A percentile compares a stretch with the other conserved stretches of the same genome.
Evolutionary conservation across 1,284 basidiomycete genomes (phyloP).

Genomic region (Boletus sp.): DNA sequence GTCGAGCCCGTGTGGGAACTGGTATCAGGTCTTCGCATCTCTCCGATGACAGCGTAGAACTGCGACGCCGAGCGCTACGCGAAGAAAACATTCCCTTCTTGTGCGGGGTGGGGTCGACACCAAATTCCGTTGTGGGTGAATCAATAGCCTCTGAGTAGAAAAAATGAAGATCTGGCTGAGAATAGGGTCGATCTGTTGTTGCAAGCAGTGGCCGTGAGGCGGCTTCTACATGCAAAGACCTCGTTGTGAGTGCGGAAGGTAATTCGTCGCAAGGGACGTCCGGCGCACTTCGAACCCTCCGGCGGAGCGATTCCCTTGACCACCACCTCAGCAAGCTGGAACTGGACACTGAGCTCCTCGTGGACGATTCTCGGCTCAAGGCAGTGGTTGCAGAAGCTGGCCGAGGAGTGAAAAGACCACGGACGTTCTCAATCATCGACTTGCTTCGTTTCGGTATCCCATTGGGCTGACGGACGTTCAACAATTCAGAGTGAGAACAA

Average conservation of each 20-base stretch:
- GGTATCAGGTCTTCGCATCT: conserved; percentile 19
- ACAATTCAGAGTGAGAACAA: conserved; percentile 36
- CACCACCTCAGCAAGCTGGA: conserved; percentile 49
- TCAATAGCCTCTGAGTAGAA: conserved; percentile 27
- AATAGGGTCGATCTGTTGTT: conserved; percentile 32
- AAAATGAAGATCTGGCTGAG: conserved; percentile 37
- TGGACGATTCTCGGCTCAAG: conserved; percentile 33
- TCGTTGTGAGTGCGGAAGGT: conserved; percentile 33
- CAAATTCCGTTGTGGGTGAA: conserved; percentile 28
- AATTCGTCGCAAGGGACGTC: conserved; percentile 40
- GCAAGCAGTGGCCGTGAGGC: conserved; percentile 15
- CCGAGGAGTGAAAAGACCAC: conserved; percentile 45
- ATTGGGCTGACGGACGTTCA: conserved; percentile 29
- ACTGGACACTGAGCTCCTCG: conserved; percentile 36
- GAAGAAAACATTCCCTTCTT: conserved; percentile 20
- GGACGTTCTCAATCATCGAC: conserved; percentile 55
- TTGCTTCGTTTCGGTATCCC: conserved; percentile 48
- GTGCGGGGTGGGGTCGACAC: conserved; percentile 15
- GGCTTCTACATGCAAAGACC: conserved; percentile 27
- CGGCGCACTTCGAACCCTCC: conserved; percentile 54
- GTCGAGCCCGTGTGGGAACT: conserved; percentile 30
- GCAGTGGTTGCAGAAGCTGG: conserved; percentile 40
- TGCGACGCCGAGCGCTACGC: conserved; percentile 25
- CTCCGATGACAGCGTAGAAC: conserved; percentile 22
- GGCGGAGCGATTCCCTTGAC: conserved; percentile 51